These are phyloP conservation scores for Septoria petroselini DNA, from an alignment of 2,329 filamentous ascomycete species.

Conservation along the genomic window DNA sequence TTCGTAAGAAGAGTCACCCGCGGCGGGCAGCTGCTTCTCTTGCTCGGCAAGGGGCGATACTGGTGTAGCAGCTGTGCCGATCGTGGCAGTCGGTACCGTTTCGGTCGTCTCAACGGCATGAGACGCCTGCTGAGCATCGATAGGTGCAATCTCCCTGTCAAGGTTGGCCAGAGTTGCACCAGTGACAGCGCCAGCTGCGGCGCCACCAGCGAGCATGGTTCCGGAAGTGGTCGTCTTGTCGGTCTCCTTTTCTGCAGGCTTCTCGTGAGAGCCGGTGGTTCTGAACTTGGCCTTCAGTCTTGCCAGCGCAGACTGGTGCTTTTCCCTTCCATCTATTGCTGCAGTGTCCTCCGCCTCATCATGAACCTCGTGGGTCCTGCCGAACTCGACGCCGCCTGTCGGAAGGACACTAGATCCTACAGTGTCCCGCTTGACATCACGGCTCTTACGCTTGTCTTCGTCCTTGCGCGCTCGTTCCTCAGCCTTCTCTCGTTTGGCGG, in stretches of 20 bases:
- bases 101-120: constrained; percentile 8
- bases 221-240: constrained; percentile 5
- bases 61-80: not conserved
- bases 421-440: constrained; percentile 31
- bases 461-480: constrained; percentile 51
- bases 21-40: constrained; percentile 3
- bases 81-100: constrained; percentile 1
- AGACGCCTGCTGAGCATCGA: constrained; percentile 16
- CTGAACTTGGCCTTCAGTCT: constrained; percentile 27
- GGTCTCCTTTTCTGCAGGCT: constrained; percentile 12
- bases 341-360: constrained; percentile 14
- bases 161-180: constrained; percentile 19
- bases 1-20: constrained; percentile 5
- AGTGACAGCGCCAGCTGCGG: constrained; percentile 16
- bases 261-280: constrained; percentile 19
- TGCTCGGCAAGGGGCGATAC: constrained; percentile 9
- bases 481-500: constrained; percentile 48
- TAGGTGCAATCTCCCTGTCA: constrained; percentile 4
- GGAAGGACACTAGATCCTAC: constrained; percentile 8
- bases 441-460: constrained; percentile 53
- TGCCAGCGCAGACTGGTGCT: constrained; percentile 26
- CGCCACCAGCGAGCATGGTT: constrained; percentile 14
- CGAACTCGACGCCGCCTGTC: constrained; percentile 11
- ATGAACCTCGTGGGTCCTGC: constrained; percentile 12
- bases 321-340: constrained; percentile 16